A percentile compares a stretch with the other conserved stretches of the same genome.
Conservation (phyloP, 1,284 basidiomycete genomes). For the Austroboletus novae-zelandiae region DNA sequence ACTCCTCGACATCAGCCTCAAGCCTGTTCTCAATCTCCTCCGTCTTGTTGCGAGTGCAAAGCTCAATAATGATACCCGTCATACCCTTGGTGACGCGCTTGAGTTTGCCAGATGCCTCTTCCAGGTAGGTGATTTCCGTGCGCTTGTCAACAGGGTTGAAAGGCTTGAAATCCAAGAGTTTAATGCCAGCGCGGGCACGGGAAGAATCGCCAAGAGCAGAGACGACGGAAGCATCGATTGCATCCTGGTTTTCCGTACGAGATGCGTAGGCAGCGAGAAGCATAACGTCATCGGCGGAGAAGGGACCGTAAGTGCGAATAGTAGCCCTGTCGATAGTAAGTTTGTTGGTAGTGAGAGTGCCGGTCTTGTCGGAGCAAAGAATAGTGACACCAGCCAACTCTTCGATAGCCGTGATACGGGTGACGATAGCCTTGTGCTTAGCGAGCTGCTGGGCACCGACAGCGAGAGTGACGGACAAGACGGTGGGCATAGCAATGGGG, state of each 20-base stretch:
- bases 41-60: slow-evolving; percentile 97
- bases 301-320: slow-evolving; percentile 89
- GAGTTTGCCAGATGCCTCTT: slow-evolving; percentile 89
- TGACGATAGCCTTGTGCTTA: slow-evolving; percentile 98
- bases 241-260: slow-evolving; percentile 98
- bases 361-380: slow-evolving; percentile 96
- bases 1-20: slow-evolving; percentile 95
- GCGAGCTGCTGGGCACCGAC: slow-evolving; percentile 98
- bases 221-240: slow-evolving; percentile 90
- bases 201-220: slow-evolving; percentile 71
- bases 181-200: slow-evolving; percentile 88
- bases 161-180: slow-evolving; percentile 97
- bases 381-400: slow-evolving; percentile 97
- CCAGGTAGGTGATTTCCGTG: slow-evolving; percentile 97
- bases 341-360: slow-evolving; percentile 98
- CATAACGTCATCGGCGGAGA: slow-evolving; percentile 88
- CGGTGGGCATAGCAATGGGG: slow-evolving; percentile 98
- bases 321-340: slow-evolving; percentile 95
- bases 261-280: slow-evolving; percentile 94
- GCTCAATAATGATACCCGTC: slow-evolving; percentile 95
- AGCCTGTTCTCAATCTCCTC: slow-evolving; percentile 87
- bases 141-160: slow-evolving; percentile 99
- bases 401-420: slow-evolving; percentile 97
- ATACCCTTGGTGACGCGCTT: slow-evolving; percentile 99
- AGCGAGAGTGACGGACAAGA: slow-evolving; percentile 93